Base-by-base conservation (phyloP, 1,139 yeast genomes). In the Kodamaea anthophila region DNA sequence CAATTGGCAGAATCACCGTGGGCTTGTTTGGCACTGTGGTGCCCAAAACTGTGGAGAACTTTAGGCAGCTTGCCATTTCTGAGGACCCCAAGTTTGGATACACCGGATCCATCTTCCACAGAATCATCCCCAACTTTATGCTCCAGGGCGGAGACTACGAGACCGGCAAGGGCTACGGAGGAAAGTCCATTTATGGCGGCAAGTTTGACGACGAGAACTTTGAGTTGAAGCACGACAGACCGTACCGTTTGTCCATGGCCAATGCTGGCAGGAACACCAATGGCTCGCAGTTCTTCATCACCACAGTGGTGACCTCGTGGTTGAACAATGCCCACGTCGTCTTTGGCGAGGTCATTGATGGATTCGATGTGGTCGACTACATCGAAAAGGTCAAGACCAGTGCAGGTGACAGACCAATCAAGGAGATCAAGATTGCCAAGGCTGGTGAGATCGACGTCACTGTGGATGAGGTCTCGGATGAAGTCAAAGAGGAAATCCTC, bases 341-440 rank as follows among this genome's bases (percentile, higher is more conserved):
- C n/a, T 82, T 82, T 47, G 93, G 93, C 34, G 83, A 81, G 55
- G 80, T 82, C 31, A 37, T 75, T 8, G 83, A 77, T 30, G 91
- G 91, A 13, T 60, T 70, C 48, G 82, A 78, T 24, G 71, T 78
- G 9, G 76, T 76, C 23, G 62, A 67, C 35, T 56, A 64, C 47
- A 68, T 74, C 44, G 83, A 76, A 46, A 60, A 56, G 30, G 76
- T 70, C 37, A 58, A 69, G 44, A 74, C 77, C 22, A 51, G 56
- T 35, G 47, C 57, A 30, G 61, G 65, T 21, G 76, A 74, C 51
- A 67, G 58, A 43, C 86, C 87, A 20, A 49, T 55, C 26, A 60
- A 63, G 44, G 70, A 65, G 15, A 60, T 79, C 35, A 70, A 54
- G 44, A 73, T 77, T 37, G 56, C 55, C 19, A 56, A 56, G 35